Conservation (phyloP, 2,329 filamentous ascomycete genomes). For the Rhynchosporium secalis region DNA sequence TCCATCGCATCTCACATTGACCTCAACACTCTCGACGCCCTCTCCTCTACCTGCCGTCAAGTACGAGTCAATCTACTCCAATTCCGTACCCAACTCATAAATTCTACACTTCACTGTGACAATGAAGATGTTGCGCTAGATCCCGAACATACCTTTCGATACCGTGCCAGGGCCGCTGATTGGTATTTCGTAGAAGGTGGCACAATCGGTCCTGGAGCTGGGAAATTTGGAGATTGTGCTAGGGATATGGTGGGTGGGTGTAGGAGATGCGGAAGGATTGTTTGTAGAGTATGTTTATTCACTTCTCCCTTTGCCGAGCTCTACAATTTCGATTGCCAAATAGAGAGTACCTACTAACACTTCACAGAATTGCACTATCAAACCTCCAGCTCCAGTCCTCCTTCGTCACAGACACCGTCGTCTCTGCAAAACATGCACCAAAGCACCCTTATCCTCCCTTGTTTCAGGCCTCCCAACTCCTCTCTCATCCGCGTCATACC, state of each 20-base stretch:
- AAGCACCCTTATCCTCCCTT: conserved; percentile 64
- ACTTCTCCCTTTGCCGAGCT: not conserved
- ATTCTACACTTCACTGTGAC: conserved; percentile 74
- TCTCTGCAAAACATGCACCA: conserved; percentile 74
- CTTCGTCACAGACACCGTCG: conserved; percentile 77
- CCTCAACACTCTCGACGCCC: conserved; percentile 80
- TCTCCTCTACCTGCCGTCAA: conserved; percentile 79
- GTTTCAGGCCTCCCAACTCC: conserved; percentile 32
- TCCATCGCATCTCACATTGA: conserved; percentile 77
- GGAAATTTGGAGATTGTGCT: conserved; percentile 77
- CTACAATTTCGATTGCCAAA: not conserved
- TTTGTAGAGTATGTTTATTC: conserved; percentile 74
- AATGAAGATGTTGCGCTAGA: conserved; percentile 64
- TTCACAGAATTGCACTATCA: conserved; percentile 83
- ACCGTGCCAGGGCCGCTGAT: conserved; percentile 57
- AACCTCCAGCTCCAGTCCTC: conserved; percentile 67
- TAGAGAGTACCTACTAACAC: not conserved
- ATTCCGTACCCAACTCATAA: conserved; percentile 71
- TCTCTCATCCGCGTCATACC: not conserved
- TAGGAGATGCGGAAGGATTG: conserved; percentile 70
- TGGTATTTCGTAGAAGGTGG: conserved; percentile 61
- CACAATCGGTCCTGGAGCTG: conserved; percentile 52
- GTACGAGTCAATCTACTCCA: conserved; percentile 77
- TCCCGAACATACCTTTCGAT: conserved; percentile 56
- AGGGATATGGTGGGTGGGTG: conserved; percentile 85